phyloP scores from a whole-genome alignment of 2,329 filamentous ascomycete species.

The Magnaporthales sp. region DNA sequence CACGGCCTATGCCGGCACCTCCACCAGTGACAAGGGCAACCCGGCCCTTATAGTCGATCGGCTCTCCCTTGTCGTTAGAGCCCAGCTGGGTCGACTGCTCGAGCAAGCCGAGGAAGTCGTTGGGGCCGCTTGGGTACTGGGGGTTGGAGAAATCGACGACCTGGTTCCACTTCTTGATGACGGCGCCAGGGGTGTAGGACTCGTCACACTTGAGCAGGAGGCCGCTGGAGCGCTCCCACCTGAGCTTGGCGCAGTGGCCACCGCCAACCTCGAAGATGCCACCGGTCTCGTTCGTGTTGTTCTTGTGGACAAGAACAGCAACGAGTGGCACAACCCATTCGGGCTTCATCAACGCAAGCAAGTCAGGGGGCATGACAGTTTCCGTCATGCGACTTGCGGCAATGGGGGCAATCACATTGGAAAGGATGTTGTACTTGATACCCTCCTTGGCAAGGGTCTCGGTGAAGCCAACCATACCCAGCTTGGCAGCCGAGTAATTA shows the following conservation, averaged over 20 bases:
- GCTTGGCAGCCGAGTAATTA: slow-evolving; percentile 96
- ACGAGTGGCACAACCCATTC: slow-evolving; percentile 95
- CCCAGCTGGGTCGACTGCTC: slow-evolving; percentile 75
- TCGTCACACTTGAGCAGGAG: slow-evolving; percentile 83
- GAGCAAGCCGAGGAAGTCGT: slow-evolving; percentile 80
- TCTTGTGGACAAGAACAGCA: slow-evolving; percentile 77
- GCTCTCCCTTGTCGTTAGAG: slow-evolving; percentile 62
- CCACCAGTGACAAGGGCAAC: slow-evolving; percentile 84
- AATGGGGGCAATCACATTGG: slow-evolving; percentile 91
- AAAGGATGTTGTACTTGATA: slow-evolving; percentile 92
- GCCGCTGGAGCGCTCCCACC: slow-evolving; percentile 90
- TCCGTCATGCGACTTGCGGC: slow-evolving; percentile 93
- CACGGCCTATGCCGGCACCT: slow-evolving; percentile 82
- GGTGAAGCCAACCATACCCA: slow-evolving; percentile 92
- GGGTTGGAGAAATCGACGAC: slow-evolving; percentile 79
- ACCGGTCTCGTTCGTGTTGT: slow-evolving; percentile 74
- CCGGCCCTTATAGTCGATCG: slow-evolving; percentile 73
- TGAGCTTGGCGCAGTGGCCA: slow-evolving; percentile 83
- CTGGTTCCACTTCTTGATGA: slow-evolving; percentile 83
- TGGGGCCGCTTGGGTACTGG: slow-evolving; percentile 74
- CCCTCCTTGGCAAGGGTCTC: slow-evolving; percentile 98
- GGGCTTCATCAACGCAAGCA: slow-evolving; percentile 76
- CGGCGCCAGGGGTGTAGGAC: slow-evolving; percentile 76
- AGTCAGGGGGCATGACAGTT: slow-evolving; percentile 91
- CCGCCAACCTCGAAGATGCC: slow-evolving; percentile 90